Conservation (phyloP, 495 filamentous ascomycete species). For the Daldinia concentrica region DNA sequence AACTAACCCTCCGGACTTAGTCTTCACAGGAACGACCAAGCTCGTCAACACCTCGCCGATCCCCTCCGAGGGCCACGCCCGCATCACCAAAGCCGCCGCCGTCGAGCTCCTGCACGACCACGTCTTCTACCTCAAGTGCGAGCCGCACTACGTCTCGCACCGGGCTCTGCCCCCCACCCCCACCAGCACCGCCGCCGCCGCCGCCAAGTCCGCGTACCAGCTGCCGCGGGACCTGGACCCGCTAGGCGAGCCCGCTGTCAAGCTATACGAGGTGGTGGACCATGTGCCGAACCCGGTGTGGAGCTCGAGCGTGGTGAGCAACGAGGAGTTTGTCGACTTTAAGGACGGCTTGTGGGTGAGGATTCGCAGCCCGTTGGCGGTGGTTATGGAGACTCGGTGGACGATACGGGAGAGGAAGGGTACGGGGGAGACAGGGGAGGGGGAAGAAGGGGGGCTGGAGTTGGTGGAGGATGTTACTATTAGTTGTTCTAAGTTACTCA, state of each 20-base stretch:
- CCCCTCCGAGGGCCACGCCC: conserved; percentile 54
- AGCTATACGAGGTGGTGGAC: conserved; percentile 46
- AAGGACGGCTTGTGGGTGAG: conserved; percentile 55
- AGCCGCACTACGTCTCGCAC: conserved; percentile 55
- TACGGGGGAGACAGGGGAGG: conserved; percentile 5
- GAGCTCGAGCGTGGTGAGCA: conserved; percentile 58
- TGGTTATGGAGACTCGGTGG: conserved; percentile 60
- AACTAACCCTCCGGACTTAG: conserved; percentile 27
- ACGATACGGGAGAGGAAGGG: conserved; percentile 40
- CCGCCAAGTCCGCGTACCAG: conserved; percentile 47
- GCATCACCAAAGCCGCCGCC: conserved; percentile 62
- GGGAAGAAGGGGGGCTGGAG: conserved; percentile 43
- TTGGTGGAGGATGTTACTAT: conserved; percentile 54
- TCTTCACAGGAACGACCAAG: conserved; percentile 52
- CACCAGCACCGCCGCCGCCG: conserved; percentile 32
- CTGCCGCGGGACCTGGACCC: conserved; percentile 50
- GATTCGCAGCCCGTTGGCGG: conserved; percentile 54
- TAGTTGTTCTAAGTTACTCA: conserved; percentile 52
- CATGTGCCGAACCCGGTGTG: conserved; percentile 50
- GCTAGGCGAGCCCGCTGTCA: conserved; percentile 18
- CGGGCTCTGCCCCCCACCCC: conserved; percentile 37
- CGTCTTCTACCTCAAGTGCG: conserved; percentile 54
- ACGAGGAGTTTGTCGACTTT: conserved; percentile 55
- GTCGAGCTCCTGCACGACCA: conserved; percentile 71
- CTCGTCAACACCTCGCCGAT: conserved; percentile 68